Conservation (phyloP, 2,329 filamentous ascomycete genomes). For the Cephalotrichum gorgonifer region DNA sequence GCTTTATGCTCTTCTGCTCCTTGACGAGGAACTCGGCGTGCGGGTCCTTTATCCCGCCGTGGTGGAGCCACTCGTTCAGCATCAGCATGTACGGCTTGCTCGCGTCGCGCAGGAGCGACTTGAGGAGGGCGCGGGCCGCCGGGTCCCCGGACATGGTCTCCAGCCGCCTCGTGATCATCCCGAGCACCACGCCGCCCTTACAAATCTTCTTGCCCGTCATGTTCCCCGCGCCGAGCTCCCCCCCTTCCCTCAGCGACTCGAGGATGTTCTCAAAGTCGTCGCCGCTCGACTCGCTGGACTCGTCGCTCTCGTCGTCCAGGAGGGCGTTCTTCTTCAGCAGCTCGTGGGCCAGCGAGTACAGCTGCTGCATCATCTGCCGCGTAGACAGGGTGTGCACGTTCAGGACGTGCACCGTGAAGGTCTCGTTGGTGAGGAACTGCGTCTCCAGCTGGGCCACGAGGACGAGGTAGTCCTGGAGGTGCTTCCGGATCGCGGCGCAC, state of each 20-base stretch:
- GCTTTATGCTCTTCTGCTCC: slow-evolving; percentile 88
- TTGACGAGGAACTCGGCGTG: slow-evolving; percentile 92
- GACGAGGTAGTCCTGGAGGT: slow-evolving; percentile 87
- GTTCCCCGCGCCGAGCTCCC: slow-evolving; percentile 66
- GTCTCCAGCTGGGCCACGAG: slow-evolving; percentile 90
- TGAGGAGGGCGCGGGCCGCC: slow-evolving; percentile 70
- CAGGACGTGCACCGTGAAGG: slow-evolving; percentile 86
- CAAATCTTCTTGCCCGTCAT: slow-evolving; percentile 84
- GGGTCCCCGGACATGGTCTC: slow-evolving; percentile 92
- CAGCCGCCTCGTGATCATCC: slow-evolving; percentile 72
- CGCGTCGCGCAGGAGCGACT: slow-evolving; percentile 72
- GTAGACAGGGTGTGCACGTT: slow-evolving; percentile 88
- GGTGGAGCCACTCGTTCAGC: slow-evolving; percentile 97
- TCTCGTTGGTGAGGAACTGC: slow-evolving; percentile 78
- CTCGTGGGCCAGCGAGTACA: slow-evolving; percentile 81
- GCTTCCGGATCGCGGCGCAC: slow-evolving; percentile 85
- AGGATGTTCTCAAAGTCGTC: slow-evolving; percentile 90
- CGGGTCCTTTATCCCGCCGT: slow-evolving; percentile 87
- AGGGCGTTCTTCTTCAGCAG: slow-evolving; percentile 80
- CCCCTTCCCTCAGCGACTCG: slow-evolving; percentile 78
- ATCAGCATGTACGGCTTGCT: slow-evolving; percentile 95
- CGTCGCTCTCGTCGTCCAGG: slow-evolving; percentile 69
- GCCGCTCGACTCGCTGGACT: slow-evolving; percentile 60
- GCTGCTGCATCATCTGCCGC: slow-evolving; percentile 79
- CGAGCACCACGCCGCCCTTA: slow-evolving; percentile 93